phyloP scores from a whole-genome alignment of 2,329 filamentous ascomycete species.

The Lasiodiplodia hormozganensis region DNA sequence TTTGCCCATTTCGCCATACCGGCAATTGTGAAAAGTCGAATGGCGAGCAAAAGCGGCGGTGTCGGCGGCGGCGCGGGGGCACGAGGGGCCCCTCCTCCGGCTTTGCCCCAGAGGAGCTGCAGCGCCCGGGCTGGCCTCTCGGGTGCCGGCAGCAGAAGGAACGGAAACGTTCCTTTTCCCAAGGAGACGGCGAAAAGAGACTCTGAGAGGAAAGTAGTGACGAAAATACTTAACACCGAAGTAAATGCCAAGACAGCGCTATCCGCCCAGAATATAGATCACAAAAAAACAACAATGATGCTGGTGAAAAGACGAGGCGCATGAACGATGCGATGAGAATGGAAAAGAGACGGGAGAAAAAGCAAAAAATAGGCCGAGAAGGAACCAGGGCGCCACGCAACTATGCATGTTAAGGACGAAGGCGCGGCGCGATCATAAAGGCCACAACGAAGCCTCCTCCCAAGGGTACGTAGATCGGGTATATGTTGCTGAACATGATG shows the following conservation, averaged over 20 bases:
- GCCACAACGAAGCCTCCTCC: conserved; percentile 17
- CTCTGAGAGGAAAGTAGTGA: conserved; percentile 22
- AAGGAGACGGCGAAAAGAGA: conserved; percentile 25
- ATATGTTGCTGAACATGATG: conserved; percentile 29
- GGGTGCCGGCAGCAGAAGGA: conserved; percentile 7
- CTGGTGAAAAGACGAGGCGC: conserved; percentile 19
- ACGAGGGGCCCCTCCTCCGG: background rate
- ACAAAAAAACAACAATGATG: conserved; percentile 23
- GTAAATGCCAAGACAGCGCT: conserved; percentile 30
- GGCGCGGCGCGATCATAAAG: conserved; percentile 21
- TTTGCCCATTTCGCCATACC: conserved; percentile 5
- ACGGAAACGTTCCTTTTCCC: conserved; percentile 23
- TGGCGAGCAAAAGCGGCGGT: conserved; percentile 7
- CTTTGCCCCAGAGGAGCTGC: background rate
- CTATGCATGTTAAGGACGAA: conserved; percentile 26
- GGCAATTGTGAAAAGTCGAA: background rate
- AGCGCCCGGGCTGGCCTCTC: conserved; percentile 8
- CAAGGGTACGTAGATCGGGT: conserved; percentile 25
- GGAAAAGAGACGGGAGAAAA: background rate
- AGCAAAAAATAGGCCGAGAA: conserved; percentile 23
- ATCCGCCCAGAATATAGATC: conserved; percentile 28
- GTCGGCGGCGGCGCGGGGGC: conserved; percentile 1
- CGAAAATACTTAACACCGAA: conserved; percentile 25
- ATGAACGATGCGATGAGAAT: conserved; percentile 25
- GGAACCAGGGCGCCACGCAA: conserved; percentile 29